Evolutionary conservation across 139 green algal species (phyloP), one percentile per base, ranked within the genome.

Genomic region (Desmodesmus armatus): DNA sequence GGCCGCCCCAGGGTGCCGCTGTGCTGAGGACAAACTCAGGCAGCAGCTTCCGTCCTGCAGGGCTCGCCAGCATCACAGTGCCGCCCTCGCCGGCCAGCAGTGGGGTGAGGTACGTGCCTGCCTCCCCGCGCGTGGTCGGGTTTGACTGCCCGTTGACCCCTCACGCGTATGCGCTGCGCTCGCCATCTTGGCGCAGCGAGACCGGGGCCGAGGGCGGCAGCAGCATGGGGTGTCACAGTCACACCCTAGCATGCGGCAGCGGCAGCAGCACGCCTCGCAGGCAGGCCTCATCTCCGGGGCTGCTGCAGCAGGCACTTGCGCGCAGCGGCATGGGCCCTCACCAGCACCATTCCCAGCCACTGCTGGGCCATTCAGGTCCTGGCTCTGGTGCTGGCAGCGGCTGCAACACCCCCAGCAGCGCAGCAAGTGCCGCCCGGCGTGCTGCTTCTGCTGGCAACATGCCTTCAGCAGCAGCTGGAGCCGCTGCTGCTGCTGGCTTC

Each of bases 91-190:
- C 78, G 47, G 62, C 41, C 41, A 84, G 62, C 31, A 77, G 78
- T 43, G 78, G 62, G 3, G 63, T 76, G 7, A 40, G 78, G 21
- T 84, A 84, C 27, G 62, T 84, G 41, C 78, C 78, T 37, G 78
- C 78, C 5, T 76, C 60, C 7, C 78, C 78, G 41, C 41, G 78
- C 3, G 63, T 84, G 2, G 78, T 84, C 5, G 78, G 78, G 5
- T 84, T 84, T 35, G 78, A 84, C 41, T 84, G 78, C 62, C 76
- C 76, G 0, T 25, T 49, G 31, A 82, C 76, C 25, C 76, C 76
- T 29, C 55, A 60, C 7, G 29, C 55, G 3, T n/a, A n/a, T n/a
- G 55, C 76, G 11, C 53, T 82, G 55, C 53, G 76, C 13, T 82
- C 76, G 6, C 76, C 76, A 19, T 82, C 76, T 4, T 82, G 76